A percentile compares a stretch with the other conserved stretches of the same genome.
Conservation (phyloP, 2,329 filamentous ascomycete species). For the Colletotrichum cuscutae region DNA sequence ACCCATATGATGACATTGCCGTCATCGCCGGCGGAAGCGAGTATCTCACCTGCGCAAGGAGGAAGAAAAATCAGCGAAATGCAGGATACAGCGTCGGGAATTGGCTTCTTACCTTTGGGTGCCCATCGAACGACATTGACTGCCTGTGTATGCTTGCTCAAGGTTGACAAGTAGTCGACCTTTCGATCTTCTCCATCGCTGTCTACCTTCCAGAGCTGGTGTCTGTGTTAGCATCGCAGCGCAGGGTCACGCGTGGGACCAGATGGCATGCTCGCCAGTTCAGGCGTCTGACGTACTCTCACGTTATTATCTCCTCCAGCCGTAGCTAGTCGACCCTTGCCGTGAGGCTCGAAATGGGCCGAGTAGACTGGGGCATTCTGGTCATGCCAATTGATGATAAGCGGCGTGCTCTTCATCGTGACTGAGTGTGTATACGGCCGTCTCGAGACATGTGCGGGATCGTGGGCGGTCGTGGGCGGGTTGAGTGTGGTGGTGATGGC, state of each 20-base stretch:
- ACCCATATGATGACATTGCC: constrained; percentile 98
- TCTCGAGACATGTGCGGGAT: constrained; percentile 32
- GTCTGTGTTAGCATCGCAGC: constrained; percentile 23
- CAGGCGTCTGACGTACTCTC: constrained; percentile 67
- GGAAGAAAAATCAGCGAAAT: background rate
- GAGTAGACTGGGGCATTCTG: constrained; percentile 98
- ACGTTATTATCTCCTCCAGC: constrained; percentile 97
- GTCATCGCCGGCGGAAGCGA: constrained; percentile 96
- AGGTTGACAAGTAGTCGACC: constrained; percentile 90
- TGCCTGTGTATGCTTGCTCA: constrained; percentile 93
- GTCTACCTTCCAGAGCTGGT: constrained; percentile 90
- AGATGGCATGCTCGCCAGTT: constrained; percentile 10
- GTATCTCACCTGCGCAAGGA: constrained; percentile 77
- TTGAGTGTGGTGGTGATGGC: background rate
- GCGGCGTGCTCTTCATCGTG: constrained; percentile 92
- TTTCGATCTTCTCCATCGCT: constrained; percentile 85
- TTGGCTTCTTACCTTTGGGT: constrained; percentile 76
- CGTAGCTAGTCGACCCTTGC: constrained; percentile 91
- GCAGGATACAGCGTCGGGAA: background rate
- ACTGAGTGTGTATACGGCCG: constrained; percentile 39
- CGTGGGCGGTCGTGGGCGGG: constrained; percentile 4
- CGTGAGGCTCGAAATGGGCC: constrained; percentile 92
- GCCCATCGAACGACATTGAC: constrained; percentile 98
- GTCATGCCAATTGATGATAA: constrained; percentile 99
- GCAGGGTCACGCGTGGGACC: background rate